These are phyloP conservation scores for Paraphaeosphaeria sporulosa DNA, from an alignment of 2,329 filamentous ascomycete species.

Conservation along the genomic window DNA sequence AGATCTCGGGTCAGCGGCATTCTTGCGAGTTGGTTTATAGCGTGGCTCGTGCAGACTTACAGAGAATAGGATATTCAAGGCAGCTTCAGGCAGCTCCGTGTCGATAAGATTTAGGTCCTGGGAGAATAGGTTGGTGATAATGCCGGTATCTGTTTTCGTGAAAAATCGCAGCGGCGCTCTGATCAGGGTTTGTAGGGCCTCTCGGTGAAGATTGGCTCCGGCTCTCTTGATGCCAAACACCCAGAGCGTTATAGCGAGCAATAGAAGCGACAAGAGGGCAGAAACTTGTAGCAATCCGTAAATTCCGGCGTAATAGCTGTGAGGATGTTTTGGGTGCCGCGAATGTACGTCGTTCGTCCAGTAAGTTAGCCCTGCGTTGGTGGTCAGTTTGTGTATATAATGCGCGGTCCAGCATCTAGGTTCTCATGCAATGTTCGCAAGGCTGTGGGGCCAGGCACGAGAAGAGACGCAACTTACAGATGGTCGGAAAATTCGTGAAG, in stretches of 20 bases:
- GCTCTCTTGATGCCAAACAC: slow-evolving; percentile 37
- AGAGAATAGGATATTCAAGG: background rate
- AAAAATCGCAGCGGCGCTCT: slow-evolving; percentile 23
- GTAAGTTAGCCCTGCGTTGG: slow-evolving; percentile 16
- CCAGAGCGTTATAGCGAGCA: slow-evolving; percentile 30
- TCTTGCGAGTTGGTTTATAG: too few relatives aligned
- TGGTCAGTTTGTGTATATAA: background rate
- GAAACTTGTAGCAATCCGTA: slow-evolving; percentile 22
- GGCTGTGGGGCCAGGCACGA: too few relatives aligned
- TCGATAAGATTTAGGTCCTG: slow-evolving; percentile 54
- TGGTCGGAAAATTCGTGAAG: slow-evolving; percentile 21
- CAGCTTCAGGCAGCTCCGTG: slow-evolving; percentile 41
- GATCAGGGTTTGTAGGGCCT: slow-evolving; percentile 44
- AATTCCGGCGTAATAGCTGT: slow-evolving; percentile 21
- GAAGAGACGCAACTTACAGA: slow-evolving; percentile 11
- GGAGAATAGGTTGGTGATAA: slow-evolving; percentile 27
- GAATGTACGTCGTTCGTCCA: slow-evolving; percentile 19
- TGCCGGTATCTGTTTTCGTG: slow-evolving; percentile 24
- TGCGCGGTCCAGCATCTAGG: too few relatives aligned
- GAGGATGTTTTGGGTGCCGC: slow-evolving; percentile 10
- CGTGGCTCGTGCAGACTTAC: too few relatives aligned
- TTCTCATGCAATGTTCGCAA: too few relatives aligned
- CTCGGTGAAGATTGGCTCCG: slow-evolving; percentile 55
- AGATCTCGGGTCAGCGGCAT: too few relatives aligned
- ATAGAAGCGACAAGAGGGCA: slow-evolving; percentile 16